A percentile compares a stretch with the other conserved stretches of the same genome.
Conservation (phyloP, 1,284 basidiomycete species). For the Rhodofomes roseus region DNA sequence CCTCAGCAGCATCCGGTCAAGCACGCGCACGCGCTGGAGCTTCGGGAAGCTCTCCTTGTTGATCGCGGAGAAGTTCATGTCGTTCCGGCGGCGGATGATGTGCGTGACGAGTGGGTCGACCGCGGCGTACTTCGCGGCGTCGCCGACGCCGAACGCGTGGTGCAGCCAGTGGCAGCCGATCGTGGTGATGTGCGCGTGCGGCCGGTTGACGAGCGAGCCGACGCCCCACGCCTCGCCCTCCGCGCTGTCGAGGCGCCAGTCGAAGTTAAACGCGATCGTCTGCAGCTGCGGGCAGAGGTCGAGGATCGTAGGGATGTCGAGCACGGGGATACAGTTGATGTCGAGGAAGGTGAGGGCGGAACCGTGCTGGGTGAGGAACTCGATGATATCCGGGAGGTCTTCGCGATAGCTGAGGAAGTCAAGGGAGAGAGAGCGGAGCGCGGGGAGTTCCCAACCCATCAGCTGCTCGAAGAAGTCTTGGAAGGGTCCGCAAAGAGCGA, state of each 20-base stretch:
- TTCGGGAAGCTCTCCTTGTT: slow-evolving; percentile 54
- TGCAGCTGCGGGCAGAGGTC: slow-evolving; percentile 57
- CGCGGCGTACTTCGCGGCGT: slow-evolving; percentile 35
- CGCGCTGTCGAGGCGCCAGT: slow-evolving; percentile 48
- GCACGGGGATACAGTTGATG: slow-evolving; percentile 49
- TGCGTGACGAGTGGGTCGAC: slow-evolving; percentile 41
- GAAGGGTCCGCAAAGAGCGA: slow-evolving; percentile 54
- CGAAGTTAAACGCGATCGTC: slow-evolving; percentile 66
- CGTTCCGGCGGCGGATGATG: slow-evolving; percentile 54
- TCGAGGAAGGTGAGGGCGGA: slow-evolving; percentile 55
- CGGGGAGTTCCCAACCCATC: slow-evolving; percentile 58
- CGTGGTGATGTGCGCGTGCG: slow-evolving; percentile 53
- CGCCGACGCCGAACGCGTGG: slow-evolving; percentile 66
- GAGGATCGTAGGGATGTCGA: slow-evolving; percentile 55
- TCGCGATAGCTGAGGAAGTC: slow-evolving; percentile 41
- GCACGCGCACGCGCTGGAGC: slow-evolving; percentile 51
- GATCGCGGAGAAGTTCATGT: slow-evolving; percentile 58
- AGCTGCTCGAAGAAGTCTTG: slow-evolving; percentile 67
- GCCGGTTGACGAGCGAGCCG: slow-evolving; percentile 39
- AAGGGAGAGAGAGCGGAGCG: slow-evolving; percentile 50
- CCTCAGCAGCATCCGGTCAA: slow-evolving; percentile 50
- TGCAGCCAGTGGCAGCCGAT: slow-evolving; percentile 68
- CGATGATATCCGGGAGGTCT: slow-evolving; percentile 55
- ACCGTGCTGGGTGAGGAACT: slow-evolving; percentile 59
- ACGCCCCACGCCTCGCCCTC: slow-evolving; percentile 26